phyloP scores from a whole-genome alignment of 2,329 filamentous ascomycete genomes.

The Catunica adiposa region DNA sequence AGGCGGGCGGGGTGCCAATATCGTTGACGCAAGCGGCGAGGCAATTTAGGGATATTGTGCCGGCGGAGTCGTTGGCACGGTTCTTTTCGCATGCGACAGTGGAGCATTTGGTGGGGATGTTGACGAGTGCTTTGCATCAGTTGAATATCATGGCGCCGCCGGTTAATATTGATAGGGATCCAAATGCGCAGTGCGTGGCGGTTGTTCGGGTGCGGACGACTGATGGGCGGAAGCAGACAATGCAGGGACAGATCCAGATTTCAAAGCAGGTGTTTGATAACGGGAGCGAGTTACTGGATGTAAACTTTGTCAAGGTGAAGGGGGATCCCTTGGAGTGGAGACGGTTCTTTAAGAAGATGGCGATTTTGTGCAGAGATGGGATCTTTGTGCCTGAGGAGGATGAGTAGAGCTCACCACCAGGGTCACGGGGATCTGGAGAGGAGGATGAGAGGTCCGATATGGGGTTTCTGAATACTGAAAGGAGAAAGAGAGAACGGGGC shows the following conservation, averaged over 20 bases:
- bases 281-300: slow-evolving; percentile 53
- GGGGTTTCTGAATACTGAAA: not conserved
- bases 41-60: slow-evolving; percentile 80
- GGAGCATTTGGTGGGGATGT: slow-evolving; percentile 58
- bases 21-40: slow-evolving; percentile 79
- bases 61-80: slow-evolving; percentile 68
- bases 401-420: slow-evolving; percentile 7
- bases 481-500: not conserved
- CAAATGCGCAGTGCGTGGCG: slow-evolving; percentile 23
- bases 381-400: slow-evolving; percentile 40
- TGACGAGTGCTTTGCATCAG: slow-evolving; percentile 67
- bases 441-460: slow-evolving; percentile 2
- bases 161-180: slow-evolving; percentile 24
- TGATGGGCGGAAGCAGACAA: slow-evolving; percentile 53
- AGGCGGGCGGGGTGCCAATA: slow-evolving; percentile 60
- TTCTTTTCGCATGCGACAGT: slow-evolving; percentile 78
- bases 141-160: slow-evolving; percentile 62
- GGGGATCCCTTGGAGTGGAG: slow-evolving; percentile 95
- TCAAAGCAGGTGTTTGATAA: slow-evolving; percentile 45
- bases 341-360: slow-evolving; percentile 91
- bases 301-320: slow-evolving; percentile 85
- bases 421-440: not conserved
- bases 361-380: slow-evolving; percentile 69
- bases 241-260: slow-evolving; percentile 61
- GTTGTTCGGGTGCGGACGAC: slow-evolving; percentile 58